Evolutionary conservation across 768 basidiomycete species (phyloP).

Genomic region (Boletus eberwhitei): DNA sequence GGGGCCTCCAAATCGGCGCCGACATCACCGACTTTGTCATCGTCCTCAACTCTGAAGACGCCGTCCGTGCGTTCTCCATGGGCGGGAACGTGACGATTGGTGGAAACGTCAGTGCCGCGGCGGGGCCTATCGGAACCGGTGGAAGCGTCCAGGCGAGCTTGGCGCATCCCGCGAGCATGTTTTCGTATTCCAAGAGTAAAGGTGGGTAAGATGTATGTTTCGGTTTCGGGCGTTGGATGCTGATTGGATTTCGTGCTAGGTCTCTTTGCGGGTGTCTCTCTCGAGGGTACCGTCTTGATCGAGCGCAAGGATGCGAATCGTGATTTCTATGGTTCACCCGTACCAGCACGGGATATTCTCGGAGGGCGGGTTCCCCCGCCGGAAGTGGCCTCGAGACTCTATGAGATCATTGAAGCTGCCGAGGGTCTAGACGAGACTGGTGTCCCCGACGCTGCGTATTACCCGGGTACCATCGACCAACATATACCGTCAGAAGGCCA

Average conservation of each 20-base stretch:
- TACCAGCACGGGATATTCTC: slow-evolving; percentile 88
- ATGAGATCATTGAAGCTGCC: slow-evolving; percentile 95
- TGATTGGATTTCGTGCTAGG: slow-evolving; percentile 42
- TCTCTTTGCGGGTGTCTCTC: slow-evolving; percentile 88
- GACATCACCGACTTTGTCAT: slow-evolving; percentile 96
- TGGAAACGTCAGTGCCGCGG: slow-evolving; percentile 79
- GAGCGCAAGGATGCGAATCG: slow-evolving; percentile 96
- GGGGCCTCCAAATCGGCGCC: slow-evolving; percentile 94
- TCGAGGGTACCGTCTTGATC: slow-evolving; percentile 92
- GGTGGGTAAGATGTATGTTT: slow-evolving; percentile 44
- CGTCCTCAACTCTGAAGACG: slow-evolving; percentile 95
- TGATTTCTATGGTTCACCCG: slow-evolving; percentile 91
- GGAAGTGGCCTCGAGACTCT: slow-evolving; percentile 86
- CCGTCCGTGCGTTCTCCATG: slow-evolving; percentile 90
- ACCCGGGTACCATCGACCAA: slow-evolving; percentile 63
- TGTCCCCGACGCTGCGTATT: slow-evolving; percentile 75
- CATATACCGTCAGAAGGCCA: slow-evolving; percentile 48
- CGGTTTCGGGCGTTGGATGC: not conserved
- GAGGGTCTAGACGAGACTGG: slow-evolving; percentile 88
- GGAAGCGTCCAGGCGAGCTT: slow-evolving; percentile 84
- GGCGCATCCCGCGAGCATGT: slow-evolving; percentile 95
- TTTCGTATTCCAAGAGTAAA: slow-evolving; percentile 94
- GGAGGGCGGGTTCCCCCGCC: slow-evolving; percentile 95
- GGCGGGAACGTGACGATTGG: slow-evolving; percentile 97
- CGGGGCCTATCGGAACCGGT: slow-evolving; percentile 93